phyloP scores from a whole-genome alignment of 768 basidiomycete species.

The Fibroporia radiculosa region DNA sequence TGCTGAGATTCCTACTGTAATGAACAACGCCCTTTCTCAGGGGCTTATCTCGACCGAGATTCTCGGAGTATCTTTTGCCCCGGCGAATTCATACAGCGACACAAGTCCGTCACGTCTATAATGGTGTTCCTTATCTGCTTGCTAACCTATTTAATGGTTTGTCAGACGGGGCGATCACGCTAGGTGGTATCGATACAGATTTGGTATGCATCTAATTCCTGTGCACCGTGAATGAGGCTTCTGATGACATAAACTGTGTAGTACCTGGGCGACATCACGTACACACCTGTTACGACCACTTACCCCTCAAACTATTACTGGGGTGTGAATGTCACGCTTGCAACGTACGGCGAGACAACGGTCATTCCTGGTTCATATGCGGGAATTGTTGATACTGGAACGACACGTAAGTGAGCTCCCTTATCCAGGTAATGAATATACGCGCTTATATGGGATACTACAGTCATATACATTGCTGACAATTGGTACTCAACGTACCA shows the following conservation, averaged over 20 bases:
- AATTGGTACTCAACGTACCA: background rate
- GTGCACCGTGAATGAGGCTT: background rate
- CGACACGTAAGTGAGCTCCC: slow-evolving; percentile 26
- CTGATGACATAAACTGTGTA: background rate
- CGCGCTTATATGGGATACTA: background rate
- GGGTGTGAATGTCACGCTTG: slow-evolving; percentile 35
- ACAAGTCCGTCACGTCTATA: background rate
- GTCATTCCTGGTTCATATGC: slow-evolving; percentile 27
- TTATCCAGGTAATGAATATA: background rate
- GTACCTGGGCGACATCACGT: slow-evolving; percentile 15
- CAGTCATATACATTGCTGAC: slow-evolving; percentile 2
- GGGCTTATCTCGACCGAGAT: slow-evolving; percentile 36
- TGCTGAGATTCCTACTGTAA: slow-evolving; percentile 41
- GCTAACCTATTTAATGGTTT: background rate
- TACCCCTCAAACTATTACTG: slow-evolving; percentile 39
- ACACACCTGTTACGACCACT: slow-evolving; percentile 33
- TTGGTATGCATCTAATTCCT: background rate
- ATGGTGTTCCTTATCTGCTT: background rate
- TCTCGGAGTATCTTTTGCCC: slow-evolving; percentile 46
- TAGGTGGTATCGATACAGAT: slow-evolving; percentile 23
- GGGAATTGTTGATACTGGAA: slow-evolving; percentile 47
- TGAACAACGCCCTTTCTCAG: slow-evolving; percentile 45
- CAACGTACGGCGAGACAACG: slow-evolving; percentile 4
- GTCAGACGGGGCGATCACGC: slow-evolving; percentile 24
- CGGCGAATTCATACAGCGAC: slow-evolving; percentile 23